These are phyloP conservation scores for Paraphaeosphaeria minitans DNA, from an alignment of 2,329 filamentous ascomycete species.

Conservation along the genomic window DNA sequence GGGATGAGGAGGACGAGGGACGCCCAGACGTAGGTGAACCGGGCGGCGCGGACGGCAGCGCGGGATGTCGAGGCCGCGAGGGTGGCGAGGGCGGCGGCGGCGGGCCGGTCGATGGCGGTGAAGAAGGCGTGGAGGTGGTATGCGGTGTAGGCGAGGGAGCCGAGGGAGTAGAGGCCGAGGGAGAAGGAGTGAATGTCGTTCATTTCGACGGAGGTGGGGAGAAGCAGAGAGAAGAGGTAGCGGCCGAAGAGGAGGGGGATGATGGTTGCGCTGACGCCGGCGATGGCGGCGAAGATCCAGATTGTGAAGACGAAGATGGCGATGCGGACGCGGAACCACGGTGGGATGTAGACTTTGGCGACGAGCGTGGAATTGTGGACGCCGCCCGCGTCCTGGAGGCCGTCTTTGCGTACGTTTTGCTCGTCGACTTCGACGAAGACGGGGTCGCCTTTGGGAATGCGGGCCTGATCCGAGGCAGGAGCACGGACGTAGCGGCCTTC, in stretches of 20 bases:
- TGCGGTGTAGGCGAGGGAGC: conserved; percentile 64
- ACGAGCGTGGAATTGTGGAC: conserved; percentile 52
- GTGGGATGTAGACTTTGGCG: conserved; percentile 73
- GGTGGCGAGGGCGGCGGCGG: conserved; percentile 39
- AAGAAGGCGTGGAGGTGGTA: conserved; percentile 57
- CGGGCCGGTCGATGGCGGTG: conserved; percentile 29
- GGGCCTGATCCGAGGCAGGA: conserved; percentile 93
- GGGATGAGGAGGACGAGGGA: conserved; percentile 81
- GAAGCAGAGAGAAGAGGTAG: conserved; percentile 71
- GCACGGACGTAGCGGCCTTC: conserved; percentile 86
- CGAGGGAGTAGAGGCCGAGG: conserved; percentile 82
- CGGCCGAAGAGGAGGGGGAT: conserved; percentile 86
- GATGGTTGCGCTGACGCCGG: conserved; percentile 84
- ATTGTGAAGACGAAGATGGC: conserved; percentile 86
- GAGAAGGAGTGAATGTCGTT: conserved; percentile 98
- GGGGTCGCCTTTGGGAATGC: conserved; percentile 80
- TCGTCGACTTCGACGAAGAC: conserved; percentile 82
- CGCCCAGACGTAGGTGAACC: conserved; percentile 74
- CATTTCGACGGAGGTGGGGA: conserved; percentile 68
- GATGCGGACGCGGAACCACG: conserved; percentile 79
- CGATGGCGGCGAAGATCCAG: conserved; percentile 90
- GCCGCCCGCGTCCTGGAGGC: conserved; percentile 49
- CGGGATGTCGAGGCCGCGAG: conserved; percentile 34
- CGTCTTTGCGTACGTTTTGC: conserved; percentile 68
- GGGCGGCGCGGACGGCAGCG: conserved; percentile 46